Conservation (phyloP, 2,329 filamentous ascomycete species). For the Alternaria ventricosa region DNA sequence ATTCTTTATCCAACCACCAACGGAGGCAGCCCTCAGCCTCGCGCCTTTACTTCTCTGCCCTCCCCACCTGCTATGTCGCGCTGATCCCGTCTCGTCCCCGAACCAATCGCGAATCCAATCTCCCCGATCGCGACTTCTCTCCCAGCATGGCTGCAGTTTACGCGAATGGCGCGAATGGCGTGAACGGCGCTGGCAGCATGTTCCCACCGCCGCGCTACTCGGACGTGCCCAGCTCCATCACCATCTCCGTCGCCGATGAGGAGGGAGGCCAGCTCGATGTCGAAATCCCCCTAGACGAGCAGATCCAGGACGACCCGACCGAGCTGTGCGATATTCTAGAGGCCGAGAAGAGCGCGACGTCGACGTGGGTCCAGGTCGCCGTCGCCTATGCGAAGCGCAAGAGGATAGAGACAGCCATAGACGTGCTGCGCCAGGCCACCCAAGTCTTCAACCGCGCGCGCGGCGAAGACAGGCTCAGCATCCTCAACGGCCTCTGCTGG, state of each 20-base stretch:
- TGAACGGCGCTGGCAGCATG: slow-evolving; percentile 53
- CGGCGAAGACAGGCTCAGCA: slow-evolving; percentile 81
- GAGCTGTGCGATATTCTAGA: slow-evolving; percentile 95
- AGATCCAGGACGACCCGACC: slow-evolving; percentile 86
- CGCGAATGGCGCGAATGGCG: slow-evolving; percentile 57
- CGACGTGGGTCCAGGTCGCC: slow-evolving; percentile 98
- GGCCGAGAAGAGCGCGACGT: slow-evolving; percentile 88
- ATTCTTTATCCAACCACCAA: slow-evolving; percentile 26
- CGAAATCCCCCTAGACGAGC: slow-evolving; percentile 88
- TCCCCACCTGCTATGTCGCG: slow-evolving; percentile 27
- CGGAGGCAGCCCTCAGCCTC: slow-evolving; percentile 23
- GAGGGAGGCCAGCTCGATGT: slow-evolving; percentile 74
- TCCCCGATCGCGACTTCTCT: slow-evolving; percentile 15
- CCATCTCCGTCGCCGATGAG: slow-evolving; percentile 67
- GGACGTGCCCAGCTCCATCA: slow-evolving; percentile 67
- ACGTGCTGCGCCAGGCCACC: slow-evolving; percentile 74
- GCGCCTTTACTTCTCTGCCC: slow-evolving; percentile 13
- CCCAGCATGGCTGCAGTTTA: slow-evolving; percentile 59
- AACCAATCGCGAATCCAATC: neutral
- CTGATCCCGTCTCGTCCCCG: slow-evolving; percentile 13
- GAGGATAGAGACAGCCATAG: slow-evolving; percentile 83
- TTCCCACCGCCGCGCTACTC: slow-evolving; percentile 60
- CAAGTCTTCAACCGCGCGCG: slow-evolving; percentile 72
- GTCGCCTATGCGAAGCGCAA: slow-evolving; percentile 95
- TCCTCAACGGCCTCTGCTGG: slow-evolving; percentile 88